Base-by-base conservation (phyloP, 2,329 filamentous ascomycete genomes). In the Tolypocladium sp. region DNA sequence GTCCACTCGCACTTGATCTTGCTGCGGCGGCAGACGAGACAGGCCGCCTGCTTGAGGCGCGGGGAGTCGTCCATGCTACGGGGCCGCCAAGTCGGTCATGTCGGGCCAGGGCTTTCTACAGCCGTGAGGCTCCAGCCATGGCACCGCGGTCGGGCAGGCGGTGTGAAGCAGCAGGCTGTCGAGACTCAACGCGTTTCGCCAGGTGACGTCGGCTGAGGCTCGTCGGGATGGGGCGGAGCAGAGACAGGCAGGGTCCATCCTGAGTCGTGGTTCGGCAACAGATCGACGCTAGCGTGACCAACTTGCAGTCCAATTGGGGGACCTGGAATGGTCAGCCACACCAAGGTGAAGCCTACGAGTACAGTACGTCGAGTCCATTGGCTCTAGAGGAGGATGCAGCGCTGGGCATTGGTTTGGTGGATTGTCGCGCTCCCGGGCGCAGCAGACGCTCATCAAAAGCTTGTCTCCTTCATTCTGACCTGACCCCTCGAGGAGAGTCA, bases 1-100 rank as follows among this genome's bases (percentile, higher is more conserved):
- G 78, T 77, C 64, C 84, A 82, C 61, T 85, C 82, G 71, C 86
- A 89, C 64, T 84, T 84, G 66, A 87, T 85, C 75, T 89, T 89
- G 73, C 84, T 88, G 64, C 80, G 79, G 59, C 86, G 80, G 67
- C 86, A 89, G 61, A 80, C 82, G 44, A 87, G 75, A 70, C 85
- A 88, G 46, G 84, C 84, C 12, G 84, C 82, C 66, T 76, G 69
- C 63, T 67, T 71, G 8, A 67, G 67, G 17, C 69, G 68, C 44
- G 69, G 64, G 54, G 64, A 63, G 57, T 68, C 69, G 58, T 65
- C 64, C 53, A 55, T 55, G 30, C 44, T 30, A 5, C 13, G 42
- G 49, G 27, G 27, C 52, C 33, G 35, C 52, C 5, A 40, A 4
- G 37, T 41, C 22, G 15, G 37, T 40, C 52, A 38, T 55, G 20